Evolutionary conservation across 176 grass and related monocot species (phyloP).

Genomic region (Oryza nivara): DNA sequence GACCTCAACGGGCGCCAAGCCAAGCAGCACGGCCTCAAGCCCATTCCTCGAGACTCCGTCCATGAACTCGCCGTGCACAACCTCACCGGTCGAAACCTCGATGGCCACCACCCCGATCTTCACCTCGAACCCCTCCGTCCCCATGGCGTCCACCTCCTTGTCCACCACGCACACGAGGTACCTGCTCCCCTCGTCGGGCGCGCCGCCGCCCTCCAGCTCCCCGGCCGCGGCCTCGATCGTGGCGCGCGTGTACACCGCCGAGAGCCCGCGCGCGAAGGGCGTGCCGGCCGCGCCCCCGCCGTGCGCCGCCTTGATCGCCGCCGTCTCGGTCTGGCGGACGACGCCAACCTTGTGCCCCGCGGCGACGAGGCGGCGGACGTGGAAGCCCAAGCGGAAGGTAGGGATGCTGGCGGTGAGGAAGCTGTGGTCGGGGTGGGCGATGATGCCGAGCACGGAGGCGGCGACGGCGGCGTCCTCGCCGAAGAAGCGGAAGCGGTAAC

Average conservation of each 20-base stretch:
- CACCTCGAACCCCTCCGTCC: constrained; percentile 53
- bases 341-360: constrained; percentile 83
- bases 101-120: constrained; percentile 65
- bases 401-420: constrained; percentile 88
- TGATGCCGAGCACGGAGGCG: constrained; percentile 74
- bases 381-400: constrained; percentile 84
- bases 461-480: constrained; percentile 79
- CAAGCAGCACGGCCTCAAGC: constrained; percentile 79
- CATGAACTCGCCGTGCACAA: constrained; percentile 83
- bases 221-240: constrained; percentile 87
- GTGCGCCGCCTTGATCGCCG: constrained; percentile 79
- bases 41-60: constrained; percentile 59
- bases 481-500: constrained; percentile 92
- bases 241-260: constrained; percentile 81
- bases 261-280: constrained; percentile 64
- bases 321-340: constrained; percentile 93
- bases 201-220: constrained; percentile 54
- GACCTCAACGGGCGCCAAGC: constrained; percentile 75
- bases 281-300: constrained; percentile 47
- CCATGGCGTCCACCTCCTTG: constrained; percentile 52
- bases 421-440: constrained; percentile 79
- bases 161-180: constrained; percentile 86
- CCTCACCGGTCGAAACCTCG: constrained; percentile 81
- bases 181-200: constrained; percentile 47
- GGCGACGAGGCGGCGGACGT: constrained; percentile 79